phyloP scores from a whole-genome alignment of 164 flowering plant genomes.

The Annona squamosa region DNA sequence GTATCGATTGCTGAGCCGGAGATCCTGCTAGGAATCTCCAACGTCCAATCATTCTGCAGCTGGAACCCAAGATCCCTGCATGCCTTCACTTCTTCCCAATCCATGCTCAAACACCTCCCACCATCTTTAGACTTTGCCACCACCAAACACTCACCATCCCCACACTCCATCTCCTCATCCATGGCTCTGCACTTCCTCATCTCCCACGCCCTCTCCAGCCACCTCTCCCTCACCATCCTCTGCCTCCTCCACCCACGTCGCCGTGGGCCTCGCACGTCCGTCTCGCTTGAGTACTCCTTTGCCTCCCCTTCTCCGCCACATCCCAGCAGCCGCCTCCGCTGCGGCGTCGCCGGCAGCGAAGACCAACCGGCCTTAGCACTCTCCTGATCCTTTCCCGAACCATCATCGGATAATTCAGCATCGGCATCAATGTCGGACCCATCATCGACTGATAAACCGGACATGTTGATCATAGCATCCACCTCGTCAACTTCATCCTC shows the following conservation, averaged over 20 bases:
- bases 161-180: slow-evolving; percentile 7
- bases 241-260: slow-evolving; percentile 13
- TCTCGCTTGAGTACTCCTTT: slow-evolving; percentile 47
- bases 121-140: slow-evolving; percentile 58
- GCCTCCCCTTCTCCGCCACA: background rate
- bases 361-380: slow-evolving; percentile 12
- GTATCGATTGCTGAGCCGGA: slow-evolving; percentile 36
- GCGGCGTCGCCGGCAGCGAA: slow-evolving; percentile 20
- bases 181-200: slow-evolving; percentile 3
- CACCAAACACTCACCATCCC: slow-evolving; percentile 30
- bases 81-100: slow-evolving; percentile 62
- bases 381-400: slow-evolving; percentile 7
- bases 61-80: slow-evolving; percentile 69
- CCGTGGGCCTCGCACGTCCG: slow-evolving; percentile 23
- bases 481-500: slow-evolving; percentile 15
- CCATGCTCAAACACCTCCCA: slow-evolving; percentile 48
- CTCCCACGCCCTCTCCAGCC: slow-evolving; percentile 20
- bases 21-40: slow-evolving; percentile 31
- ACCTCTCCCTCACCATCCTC: slow-evolving; percentile 17
- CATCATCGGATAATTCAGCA: slow-evolving; percentile 35
- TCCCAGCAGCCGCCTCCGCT: background rate
- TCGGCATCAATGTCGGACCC: slow-evolving; percentile 39
- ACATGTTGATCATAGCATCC: slow-evolving; percentile 23
- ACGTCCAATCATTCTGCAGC: slow-evolving; percentile 40
- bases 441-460: slow-evolving; percentile 32